Percentiles rank a stretch among this genome's conserved stretches.
Conservation (phyloP, 352 stramenopile species). For the Pythium chondricola region DNA sequence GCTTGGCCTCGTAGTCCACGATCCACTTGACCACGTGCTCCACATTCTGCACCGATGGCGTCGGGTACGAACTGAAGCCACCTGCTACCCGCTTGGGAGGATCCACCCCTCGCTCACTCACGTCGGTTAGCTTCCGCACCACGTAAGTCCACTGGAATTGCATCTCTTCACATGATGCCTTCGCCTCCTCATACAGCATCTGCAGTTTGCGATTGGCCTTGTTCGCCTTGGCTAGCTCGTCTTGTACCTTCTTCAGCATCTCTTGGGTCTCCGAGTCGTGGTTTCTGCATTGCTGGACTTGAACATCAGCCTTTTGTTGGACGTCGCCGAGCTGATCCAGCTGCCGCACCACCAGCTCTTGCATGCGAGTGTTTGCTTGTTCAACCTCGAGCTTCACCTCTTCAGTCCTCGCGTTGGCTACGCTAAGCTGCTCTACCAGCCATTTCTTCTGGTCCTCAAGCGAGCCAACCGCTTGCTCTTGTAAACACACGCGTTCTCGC, state of each 20-base stretch:
- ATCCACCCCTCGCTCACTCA: constrained; percentile 21
- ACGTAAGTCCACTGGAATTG: constrained; percentile 32
- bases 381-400: background rate
- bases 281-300: background rate
- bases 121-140: constrained; percentile 28
- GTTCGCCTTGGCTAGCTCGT: background rate
- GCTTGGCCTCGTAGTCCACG: constrained; percentile 33
- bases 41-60: constrained; percentile 25
- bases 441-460: background rate
- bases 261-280: background rate
- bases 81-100: constrained; percentile 30
- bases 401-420: constrained; percentile 5
- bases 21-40: constrained; percentile 37
- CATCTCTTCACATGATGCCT: constrained; percentile 23
- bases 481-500: background rate
- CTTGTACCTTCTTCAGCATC: constrained; percentile 10
- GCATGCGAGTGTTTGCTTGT: background rate
- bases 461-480: background rate
- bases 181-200: constrained; percentile 15
- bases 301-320: background rate
- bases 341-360: background rate
- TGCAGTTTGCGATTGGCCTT: constrained; percentile 15
- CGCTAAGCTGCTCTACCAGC: constrained; percentile 1
- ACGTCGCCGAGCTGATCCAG: background rate
- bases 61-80: constrained; percentile 31